Base-by-base conservation (phyloP, 768 basidiomycete genomes). In the Suillus subalutaceus region DNA sequence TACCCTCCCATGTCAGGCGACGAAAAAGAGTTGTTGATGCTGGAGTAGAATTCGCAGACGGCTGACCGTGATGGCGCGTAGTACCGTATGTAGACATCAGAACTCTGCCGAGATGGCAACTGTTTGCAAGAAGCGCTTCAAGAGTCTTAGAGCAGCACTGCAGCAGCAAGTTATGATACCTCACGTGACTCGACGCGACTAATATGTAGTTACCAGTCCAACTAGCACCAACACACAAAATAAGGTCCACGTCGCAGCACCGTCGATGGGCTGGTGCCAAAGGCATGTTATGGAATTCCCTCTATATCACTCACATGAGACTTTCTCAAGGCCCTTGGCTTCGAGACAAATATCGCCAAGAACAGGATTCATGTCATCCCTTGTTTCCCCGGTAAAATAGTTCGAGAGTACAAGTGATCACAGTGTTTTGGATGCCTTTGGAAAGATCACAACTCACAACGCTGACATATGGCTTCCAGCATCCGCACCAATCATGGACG, bases 1-100 rank as follows among this genome's bases (percentile, higher is more conserved):
- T 91, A 10, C 94, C 93, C 73, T 95, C 93, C 93, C 96, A 97
- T 69, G 90, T 89, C 55, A 98, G 85, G 46, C 93, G 83, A 12
- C 96, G 87, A 72, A 97, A 97, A 38, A 96, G 85, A 3, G 93
- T 89, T 0, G 91, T 93, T 63, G 86, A 85, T n/a, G 85, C 86
- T 32, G 85, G 82, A 3, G 85, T 81, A 32, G 82, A 75, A 72
- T 82, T 83, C 15, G 82, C 73, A n/a, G 84, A 82, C 18, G 26
- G 41, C 56, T 82, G 81, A 13, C 68, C 66, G 65, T 82, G 81
- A 70, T 84, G 85, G 66, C 86, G 81, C 66, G 82, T 81, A 56
- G 85, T 82, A 62, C 83, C 85, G 78, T 83, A 86, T 65, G 79
- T 78, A 43, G 85, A 85, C 85, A 87, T 87, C 63, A 66, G 50